phyloP scores from a whole-genome alignment of 2,329 filamentous ascomycete species.

The Nemania sp. region DNA sequence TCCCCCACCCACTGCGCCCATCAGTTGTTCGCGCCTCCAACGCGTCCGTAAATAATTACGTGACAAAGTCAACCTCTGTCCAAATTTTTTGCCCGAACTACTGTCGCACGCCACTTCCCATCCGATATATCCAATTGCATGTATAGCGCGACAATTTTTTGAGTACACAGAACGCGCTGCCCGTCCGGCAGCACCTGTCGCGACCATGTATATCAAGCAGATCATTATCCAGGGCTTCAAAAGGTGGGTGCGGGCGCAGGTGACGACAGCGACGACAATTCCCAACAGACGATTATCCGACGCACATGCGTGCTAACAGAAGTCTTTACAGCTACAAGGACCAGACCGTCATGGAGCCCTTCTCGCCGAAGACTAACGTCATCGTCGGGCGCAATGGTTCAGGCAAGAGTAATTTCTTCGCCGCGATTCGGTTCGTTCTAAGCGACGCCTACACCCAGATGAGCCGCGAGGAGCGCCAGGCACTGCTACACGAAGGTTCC shows the following conservation, averaged over 20 bases:
- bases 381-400: slow-evolving; percentile 99
- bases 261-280: not conserved
- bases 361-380: slow-evolving; percentile 97
- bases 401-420: slow-evolving; percentile 99
- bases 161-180: slow-evolving; percentile 49
- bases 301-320: slow-evolving; percentile 40
- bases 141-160: slow-evolving; percentile 43
- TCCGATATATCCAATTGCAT: slow-evolving; percentile 19
- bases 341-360: slow-evolving; percentile 97
- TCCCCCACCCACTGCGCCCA: slow-evolving; percentile 38
- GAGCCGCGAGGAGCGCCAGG: slow-evolving; percentile 94
- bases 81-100: slow-evolving; percentile 20
- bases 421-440: slow-evolving; percentile 96
- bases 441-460: slow-evolving; percentile 98
- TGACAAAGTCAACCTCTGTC: slow-evolving; percentile 41
- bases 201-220: slow-evolving; percentile 96
- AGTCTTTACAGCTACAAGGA: slow-evolving; percentile 86
- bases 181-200: slow-evolving; percentile 51
- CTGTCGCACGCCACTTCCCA: slow-evolving; percentile 40
- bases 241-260: slow-evolving; percentile 69
- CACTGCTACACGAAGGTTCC: slow-evolving; percentile 96
- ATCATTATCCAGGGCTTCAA: slow-evolving; percentile 99
- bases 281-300: slow-evolving; percentile 27
- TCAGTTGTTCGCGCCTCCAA: slow-evolving; percentile 43
- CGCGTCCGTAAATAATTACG: slow-evolving; percentile 47